A percentile compares a stretch with the other conserved stretches of the same genome.
phyloP scores from a whole-genome alignment of 2,329 filamentous ascomycete species.

The Exophiala oligosperma region DNA sequence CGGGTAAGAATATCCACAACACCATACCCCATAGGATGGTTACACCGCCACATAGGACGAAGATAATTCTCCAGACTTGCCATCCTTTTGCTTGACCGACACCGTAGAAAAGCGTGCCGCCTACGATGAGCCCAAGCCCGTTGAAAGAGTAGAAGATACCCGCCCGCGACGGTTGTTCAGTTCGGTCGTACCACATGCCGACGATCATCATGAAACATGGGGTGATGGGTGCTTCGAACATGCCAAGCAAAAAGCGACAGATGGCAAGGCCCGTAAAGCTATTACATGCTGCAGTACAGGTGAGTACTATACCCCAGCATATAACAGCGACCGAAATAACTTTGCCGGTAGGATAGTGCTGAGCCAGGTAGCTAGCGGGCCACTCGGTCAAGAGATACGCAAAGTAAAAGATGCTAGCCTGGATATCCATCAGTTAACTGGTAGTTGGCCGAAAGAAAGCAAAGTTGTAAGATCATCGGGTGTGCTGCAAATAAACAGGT shows the following conservation, averaged over 20 bases:
- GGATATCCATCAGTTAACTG: too few species aligned
- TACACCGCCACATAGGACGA: conserved; percentile 13
- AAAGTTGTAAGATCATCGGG: too few species aligned
- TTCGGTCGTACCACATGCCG: conserved; percentile 24
- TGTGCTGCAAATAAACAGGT: too few species aligned
- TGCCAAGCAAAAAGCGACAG: conserved; percentile 20
- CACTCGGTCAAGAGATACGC: conserved; percentile 47
- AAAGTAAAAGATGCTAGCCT: conserved; percentile 51
- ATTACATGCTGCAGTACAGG: conserved; percentile 19
- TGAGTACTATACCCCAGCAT: conserved; percentile 21
- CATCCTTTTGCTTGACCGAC: too few species aligned
- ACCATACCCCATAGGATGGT: conserved; percentile 17
- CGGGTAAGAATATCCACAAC: conserved; percentile 46
- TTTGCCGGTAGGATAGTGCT: conserved; percentile 36
- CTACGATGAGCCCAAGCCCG: conserved; percentile 34
- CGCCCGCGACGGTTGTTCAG: conserved; percentile 21
- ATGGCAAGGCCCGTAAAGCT: conserved; percentile 21
- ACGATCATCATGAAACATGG: conserved; percentile 36
- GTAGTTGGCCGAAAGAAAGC: too few species aligned
- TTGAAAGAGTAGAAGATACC: conserved; percentile 43
- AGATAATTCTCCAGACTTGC: conserved; percentile 41
- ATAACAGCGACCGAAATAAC: conserved; percentile 43
- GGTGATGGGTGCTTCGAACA: conserved; percentile 30
- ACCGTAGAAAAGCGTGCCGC: too few species aligned
- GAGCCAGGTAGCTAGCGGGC: conserved; percentile 38